Percentiles rank a stretch among this genome's conserved stretches.
Conservation (phyloP, 1,139 yeast genomes). For the Pichia sp. region DNA sequence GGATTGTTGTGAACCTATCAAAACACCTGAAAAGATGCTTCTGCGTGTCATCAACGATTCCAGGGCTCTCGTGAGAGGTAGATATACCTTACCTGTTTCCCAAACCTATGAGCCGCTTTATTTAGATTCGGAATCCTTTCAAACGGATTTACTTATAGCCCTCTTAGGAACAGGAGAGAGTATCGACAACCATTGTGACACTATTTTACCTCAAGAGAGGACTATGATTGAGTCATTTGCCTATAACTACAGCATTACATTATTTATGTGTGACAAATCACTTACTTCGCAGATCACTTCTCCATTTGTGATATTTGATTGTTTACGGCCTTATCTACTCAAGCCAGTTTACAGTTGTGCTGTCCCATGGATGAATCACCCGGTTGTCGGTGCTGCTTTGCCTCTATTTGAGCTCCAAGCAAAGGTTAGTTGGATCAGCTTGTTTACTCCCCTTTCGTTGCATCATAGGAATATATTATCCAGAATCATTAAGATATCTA, state of each 20-base stretch:
- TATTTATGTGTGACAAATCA: conserved; percentile 22
- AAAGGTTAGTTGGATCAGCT: conserved; percentile 24
- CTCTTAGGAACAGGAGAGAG: no score
- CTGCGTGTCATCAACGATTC: no score
- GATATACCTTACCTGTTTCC: no score
- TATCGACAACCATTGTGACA: no score
- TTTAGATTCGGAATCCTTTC: no score
- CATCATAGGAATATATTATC: conserved; percentile 8
- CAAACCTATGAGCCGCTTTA: no score
- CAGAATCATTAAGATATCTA: conserved; percentile 15
- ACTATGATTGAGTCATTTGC: conserved; percentile 25
- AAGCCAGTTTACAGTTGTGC: conserved; percentile 23
- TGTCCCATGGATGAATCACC: conserved; percentile 30
- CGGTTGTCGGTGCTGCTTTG: conserved; percentile 27
- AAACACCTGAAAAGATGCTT: no score
- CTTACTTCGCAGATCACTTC: conserved; percentile 20
- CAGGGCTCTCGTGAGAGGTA: no score
- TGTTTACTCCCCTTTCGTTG: conserved; percentile 16
- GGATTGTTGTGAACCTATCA: no score
- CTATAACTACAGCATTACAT: conserved; percentile 23
- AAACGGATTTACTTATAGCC: no score
- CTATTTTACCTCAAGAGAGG: conserved; percentile 18
- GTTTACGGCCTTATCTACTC: conserved; percentile 17
- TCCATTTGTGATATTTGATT: conserved; percentile 24
- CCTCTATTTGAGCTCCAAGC: conserved; percentile 25